A percentile compares a stretch with the other conserved stretches of the same genome.
These are phyloP conservation scores for Globisporangium radiosum DNA, from an alignment of 352 stramenopile genomes.

Conservation along the genomic window DNA sequence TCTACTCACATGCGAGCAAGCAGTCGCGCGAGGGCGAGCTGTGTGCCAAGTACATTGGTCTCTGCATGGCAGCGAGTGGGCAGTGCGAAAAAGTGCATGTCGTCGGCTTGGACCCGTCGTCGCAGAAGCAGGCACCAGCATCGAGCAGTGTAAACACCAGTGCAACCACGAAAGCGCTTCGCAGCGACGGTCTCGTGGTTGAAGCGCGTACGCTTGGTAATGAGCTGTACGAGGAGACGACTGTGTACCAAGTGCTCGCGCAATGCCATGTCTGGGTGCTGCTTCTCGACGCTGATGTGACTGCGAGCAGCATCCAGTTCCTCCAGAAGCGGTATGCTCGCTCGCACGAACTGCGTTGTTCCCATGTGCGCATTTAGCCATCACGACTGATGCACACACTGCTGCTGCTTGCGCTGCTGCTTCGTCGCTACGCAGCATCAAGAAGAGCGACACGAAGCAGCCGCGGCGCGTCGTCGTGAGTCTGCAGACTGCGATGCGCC, in stretches of 20 bases:
- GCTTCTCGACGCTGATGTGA: constrained; percentile 42
- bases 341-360: background rate
- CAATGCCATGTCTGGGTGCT: constrained; percentile 61
- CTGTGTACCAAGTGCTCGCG: constrained; percentile 26
- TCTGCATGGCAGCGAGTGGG: constrained; percentile 46
- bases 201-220: constrained; percentile 16
- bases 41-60: constrained; percentile 52
- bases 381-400: background rate
- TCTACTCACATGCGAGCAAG: constrained; percentile 46
- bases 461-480: constrained; percentile 48
- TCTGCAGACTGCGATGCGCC: constrained; percentile 55
- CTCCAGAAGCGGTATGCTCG: constrained; percentile 34
- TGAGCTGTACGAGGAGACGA: constrained; percentile 32
- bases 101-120: constrained; percentile 13
- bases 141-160: background rate
- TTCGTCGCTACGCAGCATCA: constrained; percentile 4
- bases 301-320: constrained; percentile 26
- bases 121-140: background rate
- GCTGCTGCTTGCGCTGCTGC: background rate
- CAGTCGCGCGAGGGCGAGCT: constrained; percentile 49
- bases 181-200: constrained; percentile 44
- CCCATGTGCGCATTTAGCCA: background rate
- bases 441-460: constrained; percentile 20
- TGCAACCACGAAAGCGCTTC: constrained; percentile 18
- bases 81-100: constrained; percentile 44